Evolutionary conservation across 2,329 filamentous ascomycete genomes (phyloP).

Genomic region (Xylariaceae sp.): DNA sequence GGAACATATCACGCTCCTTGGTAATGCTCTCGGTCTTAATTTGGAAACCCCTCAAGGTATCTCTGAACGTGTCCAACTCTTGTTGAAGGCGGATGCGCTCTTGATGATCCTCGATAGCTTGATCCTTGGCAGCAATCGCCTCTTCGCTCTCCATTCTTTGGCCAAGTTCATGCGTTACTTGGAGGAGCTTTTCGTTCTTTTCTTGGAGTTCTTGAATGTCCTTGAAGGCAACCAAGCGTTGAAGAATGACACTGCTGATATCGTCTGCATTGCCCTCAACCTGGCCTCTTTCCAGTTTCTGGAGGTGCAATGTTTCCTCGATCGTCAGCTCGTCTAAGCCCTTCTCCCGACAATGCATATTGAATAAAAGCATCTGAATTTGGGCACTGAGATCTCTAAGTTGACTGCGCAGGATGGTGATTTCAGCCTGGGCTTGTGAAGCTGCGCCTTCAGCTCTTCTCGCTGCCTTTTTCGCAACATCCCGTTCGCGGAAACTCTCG

Average conservation of each 20-base stretch:
- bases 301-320: conserved; percentile 68
- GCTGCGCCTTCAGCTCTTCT: conserved; percentile 74
- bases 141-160: conserved; percentile 90
- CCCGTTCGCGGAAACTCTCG: conserved; percentile 73
- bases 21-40: conserved; percentile 88
- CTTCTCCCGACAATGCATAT: conserved; percentile 75
- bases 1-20: conserved; percentile 95
- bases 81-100: conserved; percentile 69
- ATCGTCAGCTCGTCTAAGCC: conserved; percentile 66
- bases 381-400: conserved; percentile 85
- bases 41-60: conserved; percentile 77
- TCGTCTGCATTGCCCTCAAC: conserved; percentile 68
- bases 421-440: conserved; percentile 59
- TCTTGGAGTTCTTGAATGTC: conserved; percentile 77
- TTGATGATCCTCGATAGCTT: conserved; percentile 59
- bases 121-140: conserved; percentile 60
- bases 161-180: conserved; percentile 76
- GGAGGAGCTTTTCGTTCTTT: conserved; percentile 80
- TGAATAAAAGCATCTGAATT: conserved; percentile 83
- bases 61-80: conserved; percentile 69
- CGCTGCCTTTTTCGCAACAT: conserved; percentile 69
- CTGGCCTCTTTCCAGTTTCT: conserved; percentile 72
- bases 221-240: conserved; percentile 85
- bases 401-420: conserved; percentile 76
- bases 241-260: conserved; percentile 82